Evolutionary conservation across 192 early-diverging fungal species (phyloP).

Genomic region (Backusella parvicylindrica): DNA sequence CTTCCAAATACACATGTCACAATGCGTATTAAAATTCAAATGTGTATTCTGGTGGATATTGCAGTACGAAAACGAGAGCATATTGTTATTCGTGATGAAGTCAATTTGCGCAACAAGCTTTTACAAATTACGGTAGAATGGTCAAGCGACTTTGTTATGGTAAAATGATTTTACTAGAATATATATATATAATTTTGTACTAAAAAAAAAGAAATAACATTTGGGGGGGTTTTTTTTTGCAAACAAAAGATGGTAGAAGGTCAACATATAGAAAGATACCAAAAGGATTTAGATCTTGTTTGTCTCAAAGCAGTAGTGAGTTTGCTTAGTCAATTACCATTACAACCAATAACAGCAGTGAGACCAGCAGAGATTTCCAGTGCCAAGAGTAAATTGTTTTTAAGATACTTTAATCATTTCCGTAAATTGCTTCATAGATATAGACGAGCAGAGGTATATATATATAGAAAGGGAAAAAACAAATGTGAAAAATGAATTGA

Average conservation of each 20-base stretch:
- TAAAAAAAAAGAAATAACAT: too few species aligned
- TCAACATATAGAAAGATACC: conserved; percentile 53
- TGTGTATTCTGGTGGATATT: conserved; percentile 69
- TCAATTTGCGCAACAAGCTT: conserved; percentile 62
- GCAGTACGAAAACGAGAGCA: conserved; percentile 70
- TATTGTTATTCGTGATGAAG: conserved; percentile 65
- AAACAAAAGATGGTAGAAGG: not conserved
- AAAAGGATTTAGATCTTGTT: conserved; percentile 71
- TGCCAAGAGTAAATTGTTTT: conserved; percentile 62
- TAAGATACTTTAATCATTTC: conserved; percentile 72
- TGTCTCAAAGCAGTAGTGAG: conserved; percentile 68
- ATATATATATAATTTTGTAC: too few species aligned
- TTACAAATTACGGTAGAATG: conserved; percentile 68
- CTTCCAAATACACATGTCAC: conserved; percentile 46
- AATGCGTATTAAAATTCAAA: conserved; percentile 63
- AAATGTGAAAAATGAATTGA: not conserved
- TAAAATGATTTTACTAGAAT: conserved; percentile 8
- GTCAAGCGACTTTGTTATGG: conserved; percentile 61
- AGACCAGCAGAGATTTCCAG: conserved; percentile 48
- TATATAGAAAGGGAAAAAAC: not conserved
- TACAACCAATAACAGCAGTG: conserved; percentile 55
- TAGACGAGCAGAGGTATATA: conserved; percentile 42
- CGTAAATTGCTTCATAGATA: conserved; percentile 64
- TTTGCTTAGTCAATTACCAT: conserved; percentile 63
- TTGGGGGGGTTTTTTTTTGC: not conserved